A percentile compares a stretch with the other conserved stretches of the same genome.
These are phyloP conservation scores for Solanum rostratum DNA, from an alignment of 257 asterid species.

Conservation along the genomic window DNA sequence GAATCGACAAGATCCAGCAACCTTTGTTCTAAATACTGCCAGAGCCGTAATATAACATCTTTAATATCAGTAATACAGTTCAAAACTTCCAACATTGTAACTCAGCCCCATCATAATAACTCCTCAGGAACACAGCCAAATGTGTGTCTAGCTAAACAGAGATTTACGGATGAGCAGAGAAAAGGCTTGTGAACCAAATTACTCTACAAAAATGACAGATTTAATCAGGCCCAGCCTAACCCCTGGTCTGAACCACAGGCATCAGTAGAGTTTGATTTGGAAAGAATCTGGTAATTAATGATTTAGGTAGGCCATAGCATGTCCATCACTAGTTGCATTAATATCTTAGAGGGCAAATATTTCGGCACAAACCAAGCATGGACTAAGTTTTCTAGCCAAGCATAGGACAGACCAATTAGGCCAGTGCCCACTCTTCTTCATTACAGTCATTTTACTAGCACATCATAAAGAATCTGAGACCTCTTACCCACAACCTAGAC, in stretches of 20 bases:
- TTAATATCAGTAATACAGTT: neutral
- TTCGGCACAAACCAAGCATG: neutral
- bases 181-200: neutral
- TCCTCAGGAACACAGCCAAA: neutral
- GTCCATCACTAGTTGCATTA: neutral
- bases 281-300: neutral
- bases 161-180: neutral
- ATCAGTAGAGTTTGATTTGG: neutral
- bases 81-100: neutral
- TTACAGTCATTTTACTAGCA: neutral
- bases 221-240: neutral
- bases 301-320: neutral
- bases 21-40: neutral
- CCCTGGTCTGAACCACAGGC: neutral
- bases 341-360: neutral
- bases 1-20: neutral
- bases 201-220: neutral
- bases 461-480: neutral
- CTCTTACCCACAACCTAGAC: neutral
- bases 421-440: neutral
- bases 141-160: neutral
- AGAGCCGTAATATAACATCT: neutral
- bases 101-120: neutral
- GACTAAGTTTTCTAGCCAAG: neutral
- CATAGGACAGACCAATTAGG: neutral